These are phyloP conservation scores for Aspergillus uvarum DNA, from an alignment of 2,329 filamentous ascomycete species.

Conservation along the genomic window DNA sequence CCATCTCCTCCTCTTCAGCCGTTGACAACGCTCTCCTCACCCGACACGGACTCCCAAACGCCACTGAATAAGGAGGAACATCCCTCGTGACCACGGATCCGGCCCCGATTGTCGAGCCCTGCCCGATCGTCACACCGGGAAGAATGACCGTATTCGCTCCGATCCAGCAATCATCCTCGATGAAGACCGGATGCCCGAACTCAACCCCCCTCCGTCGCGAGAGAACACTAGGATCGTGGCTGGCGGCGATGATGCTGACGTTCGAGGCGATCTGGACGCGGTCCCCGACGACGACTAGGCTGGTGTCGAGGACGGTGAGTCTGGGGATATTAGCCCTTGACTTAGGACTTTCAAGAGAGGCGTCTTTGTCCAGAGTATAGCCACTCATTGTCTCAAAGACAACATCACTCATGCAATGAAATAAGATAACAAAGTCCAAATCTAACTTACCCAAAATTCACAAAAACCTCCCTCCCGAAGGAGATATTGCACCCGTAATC, in stretches of 20 bases:
- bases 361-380: no score
- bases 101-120: slow-evolving; percentile 43
- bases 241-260: slow-evolving; percentile 51
- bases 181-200: slow-evolving; percentile 48
- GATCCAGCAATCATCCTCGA: slow-evolving; percentile 53
- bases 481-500: slow-evolving; percentile 27
- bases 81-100: slow-evolving; percentile 42
- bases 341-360: no score
- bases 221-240: slow-evolving; percentile 50
- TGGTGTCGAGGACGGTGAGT: slow-evolving; percentile 53
- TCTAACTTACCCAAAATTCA: slow-evolving; percentile 16
- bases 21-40: no score
- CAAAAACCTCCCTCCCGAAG: slow-evolving; percentile 19
- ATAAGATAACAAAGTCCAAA: not conserved
- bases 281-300: slow-evolving; percentile 52
- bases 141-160: slow-evolving; percentile 48
- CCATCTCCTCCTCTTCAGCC: no score
- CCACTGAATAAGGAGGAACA: slow-evolving; percentile 32
- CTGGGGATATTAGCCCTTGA: slow-evolving; percentile 42
- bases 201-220: slow-evolving; percentile 43
- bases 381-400: no score
- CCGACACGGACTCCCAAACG: slow-evolving; percentile 26
- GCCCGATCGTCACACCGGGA: slow-evolving; percentile 44
- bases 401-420: no score
- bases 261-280: slow-evolving; percentile 53